Evolutionary conservation across 1,139 yeast genomes (phyloP).

Genomic region (Kodamaea sp.): DNA sequence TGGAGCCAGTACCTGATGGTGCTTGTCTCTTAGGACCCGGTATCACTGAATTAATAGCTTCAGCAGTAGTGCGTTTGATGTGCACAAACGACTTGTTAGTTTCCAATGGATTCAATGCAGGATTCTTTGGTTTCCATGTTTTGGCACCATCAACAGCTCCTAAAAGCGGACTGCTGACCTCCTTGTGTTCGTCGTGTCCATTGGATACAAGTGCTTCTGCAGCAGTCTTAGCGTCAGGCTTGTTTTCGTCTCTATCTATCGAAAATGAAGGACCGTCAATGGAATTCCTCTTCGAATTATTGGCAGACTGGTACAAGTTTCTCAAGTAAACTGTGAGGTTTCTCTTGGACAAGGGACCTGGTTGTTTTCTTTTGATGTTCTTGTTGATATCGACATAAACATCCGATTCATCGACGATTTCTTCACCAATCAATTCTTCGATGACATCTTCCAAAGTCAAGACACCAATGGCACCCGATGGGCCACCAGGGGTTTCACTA

Average conservation of each 20-base stretch:
- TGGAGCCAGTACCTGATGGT: slow-evolving; percentile 16
- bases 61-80: slow-evolving; percentile 55
- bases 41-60: slow-evolving; percentile 24
- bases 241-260: slow-evolving; percentile 10
- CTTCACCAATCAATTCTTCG: slow-evolving; percentile 97
- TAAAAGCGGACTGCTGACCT: slow-evolving; percentile 4
- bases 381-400: slow-evolving; percentile 90
- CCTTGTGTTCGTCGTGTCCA: neutral
- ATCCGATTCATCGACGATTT: slow-evolving; percentile 96
- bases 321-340: slow-evolving; percentile 71
- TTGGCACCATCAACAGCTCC: slow-evolving; percentile 22
- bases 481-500: slow-evolving; percentile 82
- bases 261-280: slow-evolving; percentile 25
- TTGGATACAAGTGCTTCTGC: neutral
- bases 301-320: slow-evolving; percentile 47
- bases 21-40: slow-evolving; percentile 23
- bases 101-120: slow-evolving; percentile 79
- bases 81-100: slow-evolving; percentile 71
- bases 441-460: slow-evolving; percentile 94
- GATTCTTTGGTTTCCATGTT: slow-evolving; percentile 59
- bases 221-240: neutral
- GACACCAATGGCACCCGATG: slow-evolving; percentile 87
- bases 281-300: slow-evolving; percentile 40
- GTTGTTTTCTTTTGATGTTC: slow-evolving; percentile 77
- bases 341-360: slow-evolving; percentile 81